Conservation (phyloP, 2,329 filamentous ascomycete genomes). For the Leptographium lundbergii region DNA sequence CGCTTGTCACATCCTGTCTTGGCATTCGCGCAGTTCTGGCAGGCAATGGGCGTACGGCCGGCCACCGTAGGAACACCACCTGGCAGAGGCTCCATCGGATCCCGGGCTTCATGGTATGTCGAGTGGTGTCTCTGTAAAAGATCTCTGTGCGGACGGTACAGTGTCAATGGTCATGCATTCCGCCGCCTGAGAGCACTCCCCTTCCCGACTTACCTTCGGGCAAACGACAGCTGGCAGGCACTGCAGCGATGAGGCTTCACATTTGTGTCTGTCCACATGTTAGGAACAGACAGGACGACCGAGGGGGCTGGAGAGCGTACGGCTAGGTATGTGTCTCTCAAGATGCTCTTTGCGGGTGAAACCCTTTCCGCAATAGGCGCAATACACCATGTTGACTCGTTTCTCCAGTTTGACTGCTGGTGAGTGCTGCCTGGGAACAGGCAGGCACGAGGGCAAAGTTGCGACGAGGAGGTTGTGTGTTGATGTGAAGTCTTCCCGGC, state of each 20-base stretch:
- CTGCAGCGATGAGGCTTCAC: conserved; percentile 40
- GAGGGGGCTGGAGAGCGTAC: conserved; percentile 21
- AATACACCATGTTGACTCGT: conserved; percentile 28
- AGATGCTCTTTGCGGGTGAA: conserved; percentile 45
- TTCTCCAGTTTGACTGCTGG: not conserved
- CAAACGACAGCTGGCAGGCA: conserved; percentile 35
- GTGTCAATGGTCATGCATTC: not conserved
- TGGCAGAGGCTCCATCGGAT: conserved; percentile 30
- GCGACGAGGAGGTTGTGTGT: not conserved
- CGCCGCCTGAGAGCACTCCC: not conserved
- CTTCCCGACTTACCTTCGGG: conserved; percentile 26
- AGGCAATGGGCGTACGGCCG: conserved; percentile 34
- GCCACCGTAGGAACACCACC: conserved; percentile 29
- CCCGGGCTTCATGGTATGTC: conserved; percentile 37
- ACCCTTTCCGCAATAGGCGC: conserved; percentile 40
- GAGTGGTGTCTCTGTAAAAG: conserved; percentile 37
- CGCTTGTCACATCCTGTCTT: conserved; percentile 39
- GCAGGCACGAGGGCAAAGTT: not conserved
- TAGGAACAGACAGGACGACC: not conserved
- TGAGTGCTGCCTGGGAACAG: not conserved
- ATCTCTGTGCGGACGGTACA: conserved; percentile 23
- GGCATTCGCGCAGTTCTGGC: conserved; percentile 34
- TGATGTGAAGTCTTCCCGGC: not conserved
- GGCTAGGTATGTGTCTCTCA: conserved; percentile 40
- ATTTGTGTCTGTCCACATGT: conserved; percentile 33